These are phyloP conservation scores for Zizania latifolia DNA, from an alignment of 176 grass and related monocot species.

Conservation along the genomic window DNA sequence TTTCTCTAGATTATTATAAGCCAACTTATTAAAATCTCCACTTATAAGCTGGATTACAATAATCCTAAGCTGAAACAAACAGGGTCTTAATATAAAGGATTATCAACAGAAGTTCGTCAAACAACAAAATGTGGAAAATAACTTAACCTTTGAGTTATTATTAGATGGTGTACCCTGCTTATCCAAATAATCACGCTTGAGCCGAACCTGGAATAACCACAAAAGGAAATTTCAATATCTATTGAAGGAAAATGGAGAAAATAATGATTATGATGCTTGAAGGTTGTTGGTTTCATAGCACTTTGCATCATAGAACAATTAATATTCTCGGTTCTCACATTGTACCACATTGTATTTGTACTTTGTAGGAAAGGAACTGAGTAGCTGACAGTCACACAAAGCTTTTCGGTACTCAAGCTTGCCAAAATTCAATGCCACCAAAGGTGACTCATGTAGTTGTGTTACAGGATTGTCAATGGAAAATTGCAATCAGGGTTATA, in stretches of 20 bases:
- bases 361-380: background rate
- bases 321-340: background rate
- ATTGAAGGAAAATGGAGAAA: background rate
- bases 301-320: background rate
- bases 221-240: conserved; percentile 8
- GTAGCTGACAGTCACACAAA: background rate
- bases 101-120: background rate
- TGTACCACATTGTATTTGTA: background rate
- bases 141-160: conserved; percentile 49
- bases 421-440: background rate
- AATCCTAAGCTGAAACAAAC: too few relatives aligned
- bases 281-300: background rate
- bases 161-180: conserved; percentile 47
- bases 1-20: too few relatives aligned
- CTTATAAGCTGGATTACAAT: too few relatives aligned
- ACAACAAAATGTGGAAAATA: background rate
- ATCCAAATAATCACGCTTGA: conserved; percentile 95
- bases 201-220: conserved; percentile 56
- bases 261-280: background rate
- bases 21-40: too few relatives aligned
- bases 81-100: background rate
- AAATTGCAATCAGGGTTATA: background rate
- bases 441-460: background rate
- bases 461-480: background rate
- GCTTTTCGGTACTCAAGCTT: background rate